Base-by-base conservation (phyloP, 129 eudicot genomes). In the Chrysanthemum lavandulifolium region DNA sequence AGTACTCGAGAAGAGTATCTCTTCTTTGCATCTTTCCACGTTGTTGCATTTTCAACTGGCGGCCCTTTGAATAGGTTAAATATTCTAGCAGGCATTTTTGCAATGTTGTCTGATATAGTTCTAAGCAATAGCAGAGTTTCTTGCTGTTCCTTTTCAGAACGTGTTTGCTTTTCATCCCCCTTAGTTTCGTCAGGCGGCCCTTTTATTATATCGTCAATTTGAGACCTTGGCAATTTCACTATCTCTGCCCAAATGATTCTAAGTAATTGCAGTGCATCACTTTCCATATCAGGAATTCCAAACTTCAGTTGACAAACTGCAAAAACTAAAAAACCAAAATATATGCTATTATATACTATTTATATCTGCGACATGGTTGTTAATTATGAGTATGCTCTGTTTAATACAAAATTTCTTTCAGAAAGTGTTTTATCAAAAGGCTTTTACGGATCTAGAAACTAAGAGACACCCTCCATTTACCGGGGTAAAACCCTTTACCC, bases 161-260 rank as follows among this genome's bases (percentile, higher is more conserved):
- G 61, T 49, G 73, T 68, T 51, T 13, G 29, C 15, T 53, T 69
- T 69, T 51, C 31, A 6, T 27, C 10, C 10, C 58, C 73, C 29
- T 53, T 69, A 69, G 31, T 33, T 53, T 69, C 49, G 13, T 69
- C 73, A 16, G 73, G 73, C 3, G 73, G 73, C 16, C 73, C 73
- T 69, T 51, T 69, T 69, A 69, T 69, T 69, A 69, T 53, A 13
- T 69, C 73, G 10, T 69, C 63, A 5, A 69, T 51, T 31, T 69
- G 62, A 15, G 63, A n/a, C 49, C 55, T 53, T 5, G 62, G 73
- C 60, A 69, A 53, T 27, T 53, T 69, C 14, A 52, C 63, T n/a
- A 69, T 69, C 61, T 52, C 73, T 31, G 73, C 50, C 73, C 61
- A 69, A 29, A 69, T 53, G 49, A 53, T 53, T 69, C 50, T 69